Evolutionary conservation across 306 rosid species (phyloP).

Genomic region (Lathyrus tuberosus): DNA sequence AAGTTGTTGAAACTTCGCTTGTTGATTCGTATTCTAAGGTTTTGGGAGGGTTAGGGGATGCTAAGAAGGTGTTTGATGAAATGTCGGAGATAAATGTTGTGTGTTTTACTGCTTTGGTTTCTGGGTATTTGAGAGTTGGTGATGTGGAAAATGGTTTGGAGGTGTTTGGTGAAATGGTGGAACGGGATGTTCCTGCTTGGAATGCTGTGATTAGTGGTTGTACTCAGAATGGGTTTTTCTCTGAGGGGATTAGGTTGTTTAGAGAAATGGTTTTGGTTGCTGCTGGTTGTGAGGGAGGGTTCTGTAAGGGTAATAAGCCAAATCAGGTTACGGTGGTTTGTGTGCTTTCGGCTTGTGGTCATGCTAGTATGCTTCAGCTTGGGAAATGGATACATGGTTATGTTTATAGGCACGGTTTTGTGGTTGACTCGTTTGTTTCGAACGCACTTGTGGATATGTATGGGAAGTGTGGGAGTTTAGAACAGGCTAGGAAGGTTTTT

Average conservation of each 20-base stretch:
- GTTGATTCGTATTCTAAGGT: constrained; percentile 56
- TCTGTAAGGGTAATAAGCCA: constrained; percentile 47
- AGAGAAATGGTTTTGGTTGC: constrained; percentile 51
- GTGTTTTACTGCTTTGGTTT: constrained; percentile 71
- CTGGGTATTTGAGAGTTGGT: constrained; percentile 65
- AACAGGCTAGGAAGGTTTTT: constrained; percentile 60
- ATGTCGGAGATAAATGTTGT: constrained; percentile 69
- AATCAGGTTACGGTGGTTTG: constrained; percentile 69
- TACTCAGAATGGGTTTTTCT: constrained; percentile 74
- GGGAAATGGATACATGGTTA: constrained; percentile 82
- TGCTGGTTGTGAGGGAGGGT: constrained; percentile 25
- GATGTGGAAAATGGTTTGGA: constrained; percentile 54
- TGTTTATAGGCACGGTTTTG: constrained; percentile 52
- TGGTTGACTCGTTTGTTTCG: constrained; percentile 51
- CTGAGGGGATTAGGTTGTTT: constrained; percentile 62
- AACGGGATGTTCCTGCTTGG: constrained; percentile 77
- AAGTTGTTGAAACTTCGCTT: constrained; percentile 71
- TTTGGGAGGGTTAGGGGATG: constrained; percentile 38
- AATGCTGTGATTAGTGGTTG: constrained; percentile 76
- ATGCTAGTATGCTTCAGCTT: constrained; percentile 74
- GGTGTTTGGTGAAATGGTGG: constrained; percentile 66
- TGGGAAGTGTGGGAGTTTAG: constrained; percentile 76
- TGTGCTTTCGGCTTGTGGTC: constrained; percentile 80
- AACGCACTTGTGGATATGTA: constrained; percentile 85
- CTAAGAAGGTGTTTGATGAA: constrained; percentile 66